These are phyloP conservation scores for Penicillium brasilianum DNA, from an alignment of 2,329 filamentous ascomycete species.

Conservation along the genomic window DNA sequence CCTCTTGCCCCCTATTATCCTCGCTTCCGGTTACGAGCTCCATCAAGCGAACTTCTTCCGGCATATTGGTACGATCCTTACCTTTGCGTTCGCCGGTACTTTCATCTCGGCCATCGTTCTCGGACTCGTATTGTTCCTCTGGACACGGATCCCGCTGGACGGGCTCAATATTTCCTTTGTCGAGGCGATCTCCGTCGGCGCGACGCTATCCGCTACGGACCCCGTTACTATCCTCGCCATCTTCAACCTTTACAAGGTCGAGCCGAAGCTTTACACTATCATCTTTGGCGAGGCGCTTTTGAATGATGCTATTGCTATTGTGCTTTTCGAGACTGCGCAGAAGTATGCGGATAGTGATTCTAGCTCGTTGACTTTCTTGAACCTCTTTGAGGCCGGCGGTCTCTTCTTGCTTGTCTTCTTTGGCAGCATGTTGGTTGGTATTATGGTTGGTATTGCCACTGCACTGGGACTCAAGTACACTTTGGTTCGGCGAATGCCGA, in stretches of 20 bases:
- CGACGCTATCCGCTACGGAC: conserved; percentile 94
- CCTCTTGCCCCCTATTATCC: conserved; percentile 95
- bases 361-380: conserved; percentile 74
- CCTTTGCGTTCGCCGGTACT: conserved; percentile 95
- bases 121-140: conserved; percentile 84
- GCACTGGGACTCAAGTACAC: conserved; percentile 93
- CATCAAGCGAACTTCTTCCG: conserved; percentile 99
- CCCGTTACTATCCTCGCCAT: conserved; percentile 98
- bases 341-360: conserved; percentile 79
- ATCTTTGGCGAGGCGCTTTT: conserved; percentile 98
- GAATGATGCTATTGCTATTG: conserved; percentile 97
- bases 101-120: conserved; percentile 97
- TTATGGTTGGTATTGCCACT: conserved; percentile 83
- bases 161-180: conserved; percentile 87
- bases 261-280: conserved; percentile 96
- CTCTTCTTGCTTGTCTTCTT: conserved; percentile 97
- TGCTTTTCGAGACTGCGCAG: conserved; percentile 96
- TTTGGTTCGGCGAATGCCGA: conserved; percentile 86
- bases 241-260: conserved; percentile 99
- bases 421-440: conserved; percentile 86
- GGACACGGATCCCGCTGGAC: conserved; percentile 84
- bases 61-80: conserved; percentile 95
- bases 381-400: conserved; percentile 87
- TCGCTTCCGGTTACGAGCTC: conserved; percentile 94
- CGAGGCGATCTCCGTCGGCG: conserved; percentile 94